Percentiles rank a stretch among this genome's conserved stretches.
phyloP scores from a whole-genome alignment of 257 asterid genomes.

The Nicotiana otophora region DNA sequence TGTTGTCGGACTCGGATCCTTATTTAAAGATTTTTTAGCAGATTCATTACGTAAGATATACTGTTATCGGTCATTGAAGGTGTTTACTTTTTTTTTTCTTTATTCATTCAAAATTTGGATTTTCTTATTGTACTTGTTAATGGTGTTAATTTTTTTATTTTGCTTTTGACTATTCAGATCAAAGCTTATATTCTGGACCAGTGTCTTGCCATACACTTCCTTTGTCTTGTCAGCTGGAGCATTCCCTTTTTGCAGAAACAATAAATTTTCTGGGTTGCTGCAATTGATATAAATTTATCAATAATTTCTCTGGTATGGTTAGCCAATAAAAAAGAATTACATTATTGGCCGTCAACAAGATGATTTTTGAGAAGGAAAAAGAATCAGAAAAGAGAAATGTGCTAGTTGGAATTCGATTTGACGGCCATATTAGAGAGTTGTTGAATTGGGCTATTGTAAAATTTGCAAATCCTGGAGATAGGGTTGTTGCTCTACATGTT shows the following conservation, averaged over 20 bases:
- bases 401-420: slow-evolving; percentile 75
- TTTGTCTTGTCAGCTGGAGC: slow-evolving; percentile 28
- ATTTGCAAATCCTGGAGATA: slow-evolving; percentile 77
- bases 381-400: slow-evolving; percentile 42
- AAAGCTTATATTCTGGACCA: slow-evolving; percentile 14
- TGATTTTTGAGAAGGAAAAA: slow-evolving; percentile 44
- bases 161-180: background rate
- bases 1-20: slow-evolving; percentile 43
- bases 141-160: background rate
- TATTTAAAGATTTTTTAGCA: slow-evolving; percentile 12
- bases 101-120: slow-evolving; percentile 37
- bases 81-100: slow-evolving; percentile 12
- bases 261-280: slow-evolving; percentile 5
- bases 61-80: background rate
- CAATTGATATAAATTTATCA: slow-evolving; percentile 4
- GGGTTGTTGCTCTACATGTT: slow-evolving; percentile 74
- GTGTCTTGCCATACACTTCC: slow-evolving; percentile 23
- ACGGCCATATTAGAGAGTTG: slow-evolving; percentile 56
- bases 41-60: slow-evolving; percentile 10
- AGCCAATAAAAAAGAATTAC: no score
- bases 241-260: background rate
- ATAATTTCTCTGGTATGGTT: no score
- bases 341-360: slow-evolving; percentile 13
- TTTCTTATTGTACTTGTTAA: slow-evolving; percentile 33
- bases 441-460: slow-evolving; percentile 86